Percentiles rank a stretch among this genome's conserved stretches.
Evolutionary conservation across 2,329 filamentous ascomycete species (phyloP).

Genomic region (Aureobasidium zeae): DNA sequence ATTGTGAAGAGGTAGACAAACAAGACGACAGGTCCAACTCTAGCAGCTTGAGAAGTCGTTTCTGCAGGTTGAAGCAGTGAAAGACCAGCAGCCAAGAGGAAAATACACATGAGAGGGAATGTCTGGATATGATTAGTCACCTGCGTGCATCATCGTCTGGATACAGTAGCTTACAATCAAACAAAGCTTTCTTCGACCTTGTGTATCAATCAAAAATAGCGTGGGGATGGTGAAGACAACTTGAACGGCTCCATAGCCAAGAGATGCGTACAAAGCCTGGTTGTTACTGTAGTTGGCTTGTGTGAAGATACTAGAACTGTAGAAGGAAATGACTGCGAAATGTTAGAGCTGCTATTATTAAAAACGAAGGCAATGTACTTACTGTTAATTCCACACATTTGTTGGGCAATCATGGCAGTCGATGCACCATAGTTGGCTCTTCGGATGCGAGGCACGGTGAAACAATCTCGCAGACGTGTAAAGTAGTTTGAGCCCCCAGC

Average conservation of each 20-base stretch:
- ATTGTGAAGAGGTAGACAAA: conserved; percentile 45
- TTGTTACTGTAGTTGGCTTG: conserved; percentile 29
- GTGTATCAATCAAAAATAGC: conserved; percentile 38
- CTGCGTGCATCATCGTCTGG: neutral
- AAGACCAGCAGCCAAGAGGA: conserved; percentile 41
- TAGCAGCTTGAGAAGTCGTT: conserved; percentile 21
- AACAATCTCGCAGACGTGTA: conserved; percentile 40
- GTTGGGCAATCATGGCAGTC: conserved; percentile 24
- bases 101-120: conserved; percentile 41
- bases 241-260: conserved; percentile 39
- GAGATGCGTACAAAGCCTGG: conserved; percentile 33
- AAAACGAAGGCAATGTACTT: neutral
- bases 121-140: conserved; percentile 28
- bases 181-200: conserved; percentile 36
- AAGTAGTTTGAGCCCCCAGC: conserved; percentile 28
- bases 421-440: conserved; percentile 27
- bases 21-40: conserved; percentile 32
- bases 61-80: conserved; percentile 28
- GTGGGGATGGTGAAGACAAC: conserved; percentile 39
- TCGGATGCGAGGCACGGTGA: conserved; percentile 39
- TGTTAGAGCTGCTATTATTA: conserved; percentile 12
- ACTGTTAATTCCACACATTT: conserved; percentile 15
- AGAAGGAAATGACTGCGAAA: conserved; percentile 23
- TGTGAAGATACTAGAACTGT: conserved; percentile 31
- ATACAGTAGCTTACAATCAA: neutral